Evolutionary conservation across 345 rosid genomes (phyloP).

Genomic region (Salix brachista): DNA sequence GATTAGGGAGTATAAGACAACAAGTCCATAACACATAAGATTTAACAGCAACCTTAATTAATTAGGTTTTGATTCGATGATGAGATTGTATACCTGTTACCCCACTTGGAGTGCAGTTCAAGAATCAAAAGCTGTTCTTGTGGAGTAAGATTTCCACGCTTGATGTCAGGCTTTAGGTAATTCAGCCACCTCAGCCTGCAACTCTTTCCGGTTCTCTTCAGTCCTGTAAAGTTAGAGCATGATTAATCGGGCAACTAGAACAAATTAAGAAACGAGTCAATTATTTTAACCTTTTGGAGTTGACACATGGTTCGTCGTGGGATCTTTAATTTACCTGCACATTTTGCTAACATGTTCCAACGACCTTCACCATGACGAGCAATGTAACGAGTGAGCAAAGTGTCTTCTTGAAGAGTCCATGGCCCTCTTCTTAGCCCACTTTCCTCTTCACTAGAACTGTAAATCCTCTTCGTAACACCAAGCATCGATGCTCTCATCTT

Average conservation of each 20-base stretch:
- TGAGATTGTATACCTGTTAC: constrained; percentile 55
- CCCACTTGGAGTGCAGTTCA: constrained; percentile 94
- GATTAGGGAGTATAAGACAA: neutral
- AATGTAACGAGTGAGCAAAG: constrained; percentile 83
- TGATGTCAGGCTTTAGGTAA: constrained; percentile 86
- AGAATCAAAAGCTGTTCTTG: constrained; percentile 94
- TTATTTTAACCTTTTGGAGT: neutral
- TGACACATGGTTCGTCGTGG: neutral
- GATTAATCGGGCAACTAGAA: neutral
- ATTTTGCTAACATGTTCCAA: constrained; percentile 85
- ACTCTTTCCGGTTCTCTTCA: constrained; percentile 92
- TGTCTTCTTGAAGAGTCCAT: constrained; percentile 92
- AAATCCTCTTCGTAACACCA: constrained; percentile 18
- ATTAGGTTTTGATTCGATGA: neutral
- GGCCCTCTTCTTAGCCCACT: constrained; percentile 78
- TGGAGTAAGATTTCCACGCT: constrained; percentile 88
- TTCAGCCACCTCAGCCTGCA: constrained; percentile 94
- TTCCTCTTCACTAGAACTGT: constrained; percentile 39
- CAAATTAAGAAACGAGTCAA: neutral
- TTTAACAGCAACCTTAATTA: neutral
- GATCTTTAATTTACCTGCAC: constrained; percentile 53
- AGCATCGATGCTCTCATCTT: constrained; percentile 11
- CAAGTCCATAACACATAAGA: neutral
- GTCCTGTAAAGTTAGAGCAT: constrained; percentile 39
- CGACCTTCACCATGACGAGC: constrained; percentile 84